phyloP scores from a whole-genome alignment of 208 protist species.

The Borovskyia barvae region DNA sequence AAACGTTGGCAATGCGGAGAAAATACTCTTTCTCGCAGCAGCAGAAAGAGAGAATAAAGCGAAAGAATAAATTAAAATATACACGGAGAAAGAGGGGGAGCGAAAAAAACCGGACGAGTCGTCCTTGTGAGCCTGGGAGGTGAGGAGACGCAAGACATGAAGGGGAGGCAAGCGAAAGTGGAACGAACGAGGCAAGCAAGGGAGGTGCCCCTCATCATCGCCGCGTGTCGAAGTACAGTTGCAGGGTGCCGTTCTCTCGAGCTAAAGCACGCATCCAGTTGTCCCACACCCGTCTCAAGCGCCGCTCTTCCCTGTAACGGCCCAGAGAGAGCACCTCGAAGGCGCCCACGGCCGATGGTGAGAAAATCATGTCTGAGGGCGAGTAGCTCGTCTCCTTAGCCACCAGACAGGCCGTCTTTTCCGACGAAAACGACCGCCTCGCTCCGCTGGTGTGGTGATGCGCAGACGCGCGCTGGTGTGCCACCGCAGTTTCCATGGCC shows the following conservation, averaged over 20 bases:
- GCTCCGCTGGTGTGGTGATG: no score
- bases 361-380: no score
- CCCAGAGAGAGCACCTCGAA: constrained; percentile 19
- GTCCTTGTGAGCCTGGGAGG: neutral
- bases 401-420: no score
- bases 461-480: no score
- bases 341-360: constrained; percentile 1
- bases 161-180: neutral
- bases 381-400: no score
- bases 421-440: no score
- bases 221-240: neutral
- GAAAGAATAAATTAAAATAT: no score
- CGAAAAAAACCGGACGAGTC: neutral
- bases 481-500: constrained; percentile 4
- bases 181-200: neutral
- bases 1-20: no score
- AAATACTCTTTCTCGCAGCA: no score
- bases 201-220: neutral
- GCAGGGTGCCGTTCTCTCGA: neutral
- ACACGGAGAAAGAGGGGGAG: no score
- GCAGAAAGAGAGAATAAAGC: no score
- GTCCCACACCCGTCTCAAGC: constrained; percentile 21
- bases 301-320: constrained; percentile 14
- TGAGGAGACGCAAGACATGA: no score
- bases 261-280: constrained; percentile 18